Evolutionary conservation across 805 yeast genomes (phyloP).

Genomic region (Metschnikowia noctiluminum): DNA sequence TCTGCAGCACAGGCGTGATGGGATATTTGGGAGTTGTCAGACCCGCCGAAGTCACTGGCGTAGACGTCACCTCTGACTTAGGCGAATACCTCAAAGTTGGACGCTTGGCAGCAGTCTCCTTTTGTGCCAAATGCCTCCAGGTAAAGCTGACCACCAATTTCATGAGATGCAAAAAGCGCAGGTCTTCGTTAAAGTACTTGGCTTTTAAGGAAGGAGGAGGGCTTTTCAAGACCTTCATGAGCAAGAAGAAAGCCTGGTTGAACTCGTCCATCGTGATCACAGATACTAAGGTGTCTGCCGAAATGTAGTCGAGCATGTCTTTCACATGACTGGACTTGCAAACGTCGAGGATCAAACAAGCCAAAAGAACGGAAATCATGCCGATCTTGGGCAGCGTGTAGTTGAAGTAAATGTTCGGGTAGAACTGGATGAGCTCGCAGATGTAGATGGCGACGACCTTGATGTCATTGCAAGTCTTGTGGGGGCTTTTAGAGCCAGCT

Average conservation of each 20-base stretch:
- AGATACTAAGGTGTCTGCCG: constrained; percentile 7
- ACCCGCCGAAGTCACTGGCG: constrained; percentile 11
- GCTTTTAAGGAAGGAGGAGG: constrained; percentile 46
- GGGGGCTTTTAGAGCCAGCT: constrained; percentile 29
- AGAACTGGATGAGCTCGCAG: constrained; percentile 65
- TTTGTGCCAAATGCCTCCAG: constrained; percentile 23
- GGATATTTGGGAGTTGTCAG: constrained; percentile 35
- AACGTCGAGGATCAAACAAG: constrained; percentile 35
- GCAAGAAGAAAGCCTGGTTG: constrained; percentile 18
- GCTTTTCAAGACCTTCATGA: constrained; percentile 37
- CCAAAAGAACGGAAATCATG: constrained; percentile 41
- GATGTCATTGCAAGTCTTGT: constrained; percentile 38
- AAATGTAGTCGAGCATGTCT: constrained; percentile 19
- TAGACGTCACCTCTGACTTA: constrained; percentile 3
- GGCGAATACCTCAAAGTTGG: not conserved
- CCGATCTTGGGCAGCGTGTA: constrained; percentile 52
- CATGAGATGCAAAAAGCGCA: constrained; percentile 37
- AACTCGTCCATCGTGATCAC: constrained; percentile 11
- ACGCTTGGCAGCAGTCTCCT: constrained; percentile 8
- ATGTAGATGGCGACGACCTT: constrained; percentile 57
- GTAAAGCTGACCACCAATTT: constrained; percentile 31
- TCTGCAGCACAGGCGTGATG: constrained; percentile 20
- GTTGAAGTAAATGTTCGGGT: constrained; percentile 53
- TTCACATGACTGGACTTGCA: constrained; percentile 18
- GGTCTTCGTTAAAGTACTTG: constrained; percentile 40